These are phyloP conservation scores for Saprolegnia diclina DNA, from an alignment of 352 stramenopile species.

Conservation along the genomic window DNA sequence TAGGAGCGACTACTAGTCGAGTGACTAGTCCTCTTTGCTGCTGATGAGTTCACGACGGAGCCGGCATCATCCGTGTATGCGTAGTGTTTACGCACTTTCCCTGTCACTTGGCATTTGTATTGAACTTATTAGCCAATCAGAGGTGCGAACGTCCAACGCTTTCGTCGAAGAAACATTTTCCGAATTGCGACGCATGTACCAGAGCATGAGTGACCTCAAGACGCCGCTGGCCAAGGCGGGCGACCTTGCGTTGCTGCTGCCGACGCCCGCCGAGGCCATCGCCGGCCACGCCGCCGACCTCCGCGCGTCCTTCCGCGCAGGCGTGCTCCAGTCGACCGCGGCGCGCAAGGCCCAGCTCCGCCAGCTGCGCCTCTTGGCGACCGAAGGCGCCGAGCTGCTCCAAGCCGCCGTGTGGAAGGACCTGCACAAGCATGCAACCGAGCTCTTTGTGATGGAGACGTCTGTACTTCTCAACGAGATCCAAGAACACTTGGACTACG, in stretches of 20 bases:
- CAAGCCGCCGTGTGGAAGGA: constrained; percentile 52
- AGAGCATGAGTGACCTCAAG: background rate
- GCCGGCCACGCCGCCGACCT: background rate
- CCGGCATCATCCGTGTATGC: too few species aligned
- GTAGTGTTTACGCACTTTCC: too few species aligned
- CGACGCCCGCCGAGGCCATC: background rate
- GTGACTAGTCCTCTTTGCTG: too few species aligned
- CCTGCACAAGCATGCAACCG: constrained; percentile 63
- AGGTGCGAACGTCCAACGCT: background rate
- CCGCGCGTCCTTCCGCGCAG: background rate
- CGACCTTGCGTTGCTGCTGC: background rate
- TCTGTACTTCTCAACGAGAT: constrained; percentile 53
- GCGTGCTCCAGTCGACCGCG: background rate
- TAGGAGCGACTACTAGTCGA: too few species aligned
- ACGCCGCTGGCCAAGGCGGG: background rate
- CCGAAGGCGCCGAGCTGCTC: constrained; percentile 42
- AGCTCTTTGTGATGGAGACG: constrained; percentile 56
- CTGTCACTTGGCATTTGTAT: background rate
- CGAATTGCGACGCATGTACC: background rate
- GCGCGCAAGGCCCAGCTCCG: constrained; percentile 27
- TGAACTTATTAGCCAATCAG: background rate
- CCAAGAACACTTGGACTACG: constrained; percentile 67
- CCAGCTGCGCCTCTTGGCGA: constrained; percentile 47
- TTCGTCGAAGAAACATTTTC: background rate
- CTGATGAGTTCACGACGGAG: too few species aligned